phyloP scores from a whole-genome alignment of 2,329 filamentous ascomycete genomes.

The Cladosporium sp. region DNA sequence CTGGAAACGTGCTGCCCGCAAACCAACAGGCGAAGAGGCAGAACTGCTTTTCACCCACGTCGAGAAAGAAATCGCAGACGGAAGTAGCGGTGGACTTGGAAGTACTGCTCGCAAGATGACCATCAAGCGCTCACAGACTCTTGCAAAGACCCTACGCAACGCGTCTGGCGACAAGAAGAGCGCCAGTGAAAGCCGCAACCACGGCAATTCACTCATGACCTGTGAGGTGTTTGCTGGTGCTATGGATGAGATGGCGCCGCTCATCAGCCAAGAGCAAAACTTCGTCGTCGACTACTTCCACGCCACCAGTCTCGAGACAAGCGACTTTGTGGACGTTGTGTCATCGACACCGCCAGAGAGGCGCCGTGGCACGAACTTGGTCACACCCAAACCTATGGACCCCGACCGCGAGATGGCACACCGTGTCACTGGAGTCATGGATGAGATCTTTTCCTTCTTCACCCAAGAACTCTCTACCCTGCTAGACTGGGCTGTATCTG shows the following conservation, averaged over 20 bases:
- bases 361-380: constrained; percentile 68
- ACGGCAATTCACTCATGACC: constrained; percentile 46
- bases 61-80: constrained; percentile 67
- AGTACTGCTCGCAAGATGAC: constrained; percentile 82
- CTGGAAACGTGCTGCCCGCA: constrained; percentile 53
- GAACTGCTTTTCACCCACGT: constrained; percentile 77
- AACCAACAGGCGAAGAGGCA: constrained; percentile 29
- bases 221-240: constrained; percentile 78
- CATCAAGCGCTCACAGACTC: constrained; percentile 86
- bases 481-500: constrained; percentile 75
- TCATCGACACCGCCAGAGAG: constrained; percentile 59
- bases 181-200: constrained; percentile 51
- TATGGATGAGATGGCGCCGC: constrained; percentile 73
- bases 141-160: constrained; percentile 67
- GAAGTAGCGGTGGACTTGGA: constrained; percentile 56
- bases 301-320: constrained; percentile 73
- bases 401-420: constrained; percentile 83
- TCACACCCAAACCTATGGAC: constrained; percentile 72
- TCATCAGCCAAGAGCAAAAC: constrained; percentile 91
- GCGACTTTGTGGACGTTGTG: constrained; percentile 80
- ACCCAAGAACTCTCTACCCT: constrained; percentile 71
- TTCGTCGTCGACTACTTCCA: constrained; percentile 98
- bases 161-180: constrained; percentile 50
- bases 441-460: constrained; percentile 79
- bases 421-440: constrained; percentile 80